A percentile compares a stretch with the other conserved stretches of the same genome.
Conservation (phyloP, 768 basidiomycete species). For the Termitomyces sp. region DNA sequence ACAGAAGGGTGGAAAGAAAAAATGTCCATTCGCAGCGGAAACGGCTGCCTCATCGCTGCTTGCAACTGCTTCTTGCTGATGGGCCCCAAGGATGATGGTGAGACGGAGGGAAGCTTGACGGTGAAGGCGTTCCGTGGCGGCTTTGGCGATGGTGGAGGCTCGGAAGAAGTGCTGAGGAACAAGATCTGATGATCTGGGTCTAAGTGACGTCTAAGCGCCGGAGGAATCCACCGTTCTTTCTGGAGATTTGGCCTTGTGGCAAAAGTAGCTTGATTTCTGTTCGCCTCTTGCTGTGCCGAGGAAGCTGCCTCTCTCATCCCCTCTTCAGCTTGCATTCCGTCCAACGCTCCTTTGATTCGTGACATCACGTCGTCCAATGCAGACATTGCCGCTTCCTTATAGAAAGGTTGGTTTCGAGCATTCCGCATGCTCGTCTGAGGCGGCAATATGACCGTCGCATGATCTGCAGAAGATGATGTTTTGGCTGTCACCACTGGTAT, state of each 20-base stretch:
- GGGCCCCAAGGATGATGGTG: slow-evolving; percentile 31
- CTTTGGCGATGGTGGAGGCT: slow-evolving; percentile 44
- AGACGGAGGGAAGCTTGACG: slow-evolving; percentile 44
- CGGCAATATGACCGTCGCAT: slow-evolving; percentile 18
- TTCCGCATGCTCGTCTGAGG: slow-evolving; percentile 24
- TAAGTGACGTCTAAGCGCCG: slow-evolving; percentile 37
- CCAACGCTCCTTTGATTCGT: slow-evolving; percentile 76
- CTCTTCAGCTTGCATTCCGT: slow-evolving; percentile 54
- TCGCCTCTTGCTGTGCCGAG: slow-evolving; percentile 13
- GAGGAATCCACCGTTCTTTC: slow-evolving; percentile 54
- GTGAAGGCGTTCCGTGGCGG: slow-evolving; percentile 28
- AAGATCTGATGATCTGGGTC: slow-evolving; percentile 37
- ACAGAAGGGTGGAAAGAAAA: slow-evolving; percentile 70
- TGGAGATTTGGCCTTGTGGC: slow-evolving; percentile 17
- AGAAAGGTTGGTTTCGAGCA: slow-evolving; percentile 34
- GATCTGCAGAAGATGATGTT: slow-evolving; percentile 14
- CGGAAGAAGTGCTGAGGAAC: slow-evolving; percentile 38
- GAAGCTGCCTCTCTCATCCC: slow-evolving; percentile 22
- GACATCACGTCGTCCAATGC: slow-evolving; percentile 80
- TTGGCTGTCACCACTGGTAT: background rate
- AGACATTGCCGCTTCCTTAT: slow-evolving; percentile 57
- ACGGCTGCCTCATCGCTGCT: slow-evolving; percentile 30
- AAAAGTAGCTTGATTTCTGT: slow-evolving; percentile 15
- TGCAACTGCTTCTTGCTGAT: slow-evolving; percentile 43
- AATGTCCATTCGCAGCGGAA: slow-evolving; percentile 52